Percentiles rank a stretch among this genome's conserved stretches.
These are phyloP conservation scores for Cutaneotrichosporon dermatis DNA, from an alignment of 1,284 basidiomycete genomes.

Conservation along the genomic window DNA sequence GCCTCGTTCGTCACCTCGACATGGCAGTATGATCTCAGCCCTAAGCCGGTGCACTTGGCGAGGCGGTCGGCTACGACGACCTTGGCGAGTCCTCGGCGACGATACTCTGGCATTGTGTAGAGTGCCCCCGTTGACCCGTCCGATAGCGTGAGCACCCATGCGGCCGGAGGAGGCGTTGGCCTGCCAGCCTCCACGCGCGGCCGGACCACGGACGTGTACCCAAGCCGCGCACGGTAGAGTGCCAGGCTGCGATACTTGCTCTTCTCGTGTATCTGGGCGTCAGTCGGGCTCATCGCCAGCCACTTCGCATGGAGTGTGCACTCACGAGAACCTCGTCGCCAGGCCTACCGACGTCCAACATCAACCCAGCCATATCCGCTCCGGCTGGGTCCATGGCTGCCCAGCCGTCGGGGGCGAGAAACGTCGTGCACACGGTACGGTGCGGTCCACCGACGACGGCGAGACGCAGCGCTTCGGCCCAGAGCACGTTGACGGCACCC, in stretches of 20 bases:
- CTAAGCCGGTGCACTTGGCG: not conserved
- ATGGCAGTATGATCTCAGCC: conserved; percentile 11
- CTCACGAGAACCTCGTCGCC: conserved; percentile 22
- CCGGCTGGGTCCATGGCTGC: not conserved
- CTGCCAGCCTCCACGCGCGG: not conserved
- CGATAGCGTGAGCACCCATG: conserved; percentile 26
- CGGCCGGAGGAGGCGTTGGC: conserved; percentile 5
- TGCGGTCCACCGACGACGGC: not conserved
- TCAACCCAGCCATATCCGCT: conserved; percentile 1
- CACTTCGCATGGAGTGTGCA: too few species aligned
- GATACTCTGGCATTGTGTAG: conserved; percentile 20
- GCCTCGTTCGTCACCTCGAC: conserved; percentile 21
- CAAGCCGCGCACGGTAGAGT: conserved; percentile 20
- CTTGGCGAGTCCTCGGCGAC: conserved; percentile 26
- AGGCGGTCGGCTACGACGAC: conserved; percentile 21
- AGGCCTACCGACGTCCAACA: conserved; percentile 8
- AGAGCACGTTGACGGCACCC: conserved; percentile 14
- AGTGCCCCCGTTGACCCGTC: conserved; percentile 29
- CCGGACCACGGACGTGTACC: conserved; percentile 18
- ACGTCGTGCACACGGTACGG: not conserved
- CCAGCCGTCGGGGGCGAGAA: not conserved
- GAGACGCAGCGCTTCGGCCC: conserved; percentile 4
- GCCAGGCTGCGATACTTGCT: conserved; percentile 10
- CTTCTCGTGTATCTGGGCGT: conserved; percentile 7
- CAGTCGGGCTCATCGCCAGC: not conserved